phyloP scores from a whole-genome alignment of 2,329 filamentous ascomycete species.

The Epichloe elymi region DNA sequence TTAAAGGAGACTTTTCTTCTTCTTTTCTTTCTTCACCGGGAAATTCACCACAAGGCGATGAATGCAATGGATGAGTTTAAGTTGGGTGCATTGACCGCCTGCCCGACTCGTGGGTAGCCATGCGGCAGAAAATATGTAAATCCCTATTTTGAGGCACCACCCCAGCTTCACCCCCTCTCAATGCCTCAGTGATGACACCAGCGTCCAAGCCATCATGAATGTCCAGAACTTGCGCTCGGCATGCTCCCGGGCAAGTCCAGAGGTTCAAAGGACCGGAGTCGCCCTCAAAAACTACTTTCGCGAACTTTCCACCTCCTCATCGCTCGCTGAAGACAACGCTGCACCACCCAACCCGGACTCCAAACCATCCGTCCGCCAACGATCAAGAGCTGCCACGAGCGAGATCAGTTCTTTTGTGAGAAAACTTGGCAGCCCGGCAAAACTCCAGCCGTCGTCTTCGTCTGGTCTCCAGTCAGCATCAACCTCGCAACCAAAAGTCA shows the following conservation, averaged over 20 bases:
- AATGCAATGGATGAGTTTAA: background rate
- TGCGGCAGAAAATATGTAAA: conserved; percentile 1
- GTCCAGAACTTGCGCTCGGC: conserved; percentile 25
- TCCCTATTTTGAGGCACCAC: background rate
- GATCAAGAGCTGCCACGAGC: conserved; percentile 20
- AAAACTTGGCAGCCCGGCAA: conserved; percentile 7
- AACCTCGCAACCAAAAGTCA: conserved; percentile 14
- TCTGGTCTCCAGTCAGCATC: background rate
- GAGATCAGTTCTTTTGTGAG: conserved; percentile 21
- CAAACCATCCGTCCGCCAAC: conserved; percentile 13
- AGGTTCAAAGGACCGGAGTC: conserved; percentile 18
- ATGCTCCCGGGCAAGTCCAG: conserved; percentile 21
- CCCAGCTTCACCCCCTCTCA: background rate
- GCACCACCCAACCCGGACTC: conserved; percentile 11
- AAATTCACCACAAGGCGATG: background rate
- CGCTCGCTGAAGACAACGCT: conserved; percentile 17
- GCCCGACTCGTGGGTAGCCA: background rate
- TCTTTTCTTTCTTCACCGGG: background rate
- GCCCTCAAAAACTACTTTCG: conserved; percentile 16
- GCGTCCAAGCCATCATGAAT: conserved; percentile 19
- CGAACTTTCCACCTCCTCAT: conserved; percentile 24
- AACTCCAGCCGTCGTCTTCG: conserved; percentile 1
- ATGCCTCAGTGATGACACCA: background rate
- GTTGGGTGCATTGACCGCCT: background rate
- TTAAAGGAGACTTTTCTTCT: background rate